Conservation (phyloP, 2,329 filamentous ascomycete genomes). For the Neonectria sp. region DNA sequence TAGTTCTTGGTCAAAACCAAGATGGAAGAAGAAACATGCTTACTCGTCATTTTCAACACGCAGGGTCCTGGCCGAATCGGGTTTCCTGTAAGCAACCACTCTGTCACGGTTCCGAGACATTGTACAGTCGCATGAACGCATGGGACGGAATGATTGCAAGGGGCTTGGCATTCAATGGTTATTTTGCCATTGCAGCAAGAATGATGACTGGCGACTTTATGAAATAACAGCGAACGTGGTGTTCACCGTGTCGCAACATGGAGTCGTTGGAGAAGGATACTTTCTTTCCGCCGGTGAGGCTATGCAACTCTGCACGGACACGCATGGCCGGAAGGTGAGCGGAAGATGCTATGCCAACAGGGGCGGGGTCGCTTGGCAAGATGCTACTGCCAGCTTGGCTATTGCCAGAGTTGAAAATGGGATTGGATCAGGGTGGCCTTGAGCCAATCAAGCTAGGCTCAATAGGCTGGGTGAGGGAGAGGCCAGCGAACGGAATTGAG, state of each 20-base stretch:
- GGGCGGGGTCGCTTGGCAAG: slow-evolving; percentile 21
- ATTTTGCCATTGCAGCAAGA: not conserved
- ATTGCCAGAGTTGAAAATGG: slow-evolving; percentile 8
- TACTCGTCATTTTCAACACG: slow-evolving; percentile 42
- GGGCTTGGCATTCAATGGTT: not conserved
- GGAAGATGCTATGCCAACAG: slow-evolving; percentile 30
- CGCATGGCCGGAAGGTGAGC: slow-evolving; percentile 27
- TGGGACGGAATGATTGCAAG: slow-evolving; percentile 1
- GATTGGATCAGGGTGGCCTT: slow-evolving; percentile 1
- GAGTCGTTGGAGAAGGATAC: not conserved
- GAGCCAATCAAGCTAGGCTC: not conserved
- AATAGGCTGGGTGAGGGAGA: not conserved
- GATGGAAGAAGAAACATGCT: slow-evolving; percentile 37
- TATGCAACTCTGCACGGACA: slow-evolving; percentile 15
- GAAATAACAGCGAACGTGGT: not conserved
- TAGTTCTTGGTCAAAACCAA: slow-evolving; percentile 10
- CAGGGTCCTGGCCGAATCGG: slow-evolving; percentile 74
- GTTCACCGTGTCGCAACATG: not conserved
- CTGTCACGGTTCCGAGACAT: slow-evolving; percentile 29
- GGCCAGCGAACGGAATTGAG: not conserved
- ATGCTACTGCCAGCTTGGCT: slow-evolving; percentile 25
- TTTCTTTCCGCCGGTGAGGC: slow-evolving; percentile 20
- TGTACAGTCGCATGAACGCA: slow-evolving; percentile 24
- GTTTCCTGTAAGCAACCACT: slow-evolving; percentile 65
- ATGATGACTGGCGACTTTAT: not conserved